These are phyloP conservation scores for Epithele typhae DNA, from an alignment of 768 basidiomycete genomes.

Conservation along the genomic window DNA sequence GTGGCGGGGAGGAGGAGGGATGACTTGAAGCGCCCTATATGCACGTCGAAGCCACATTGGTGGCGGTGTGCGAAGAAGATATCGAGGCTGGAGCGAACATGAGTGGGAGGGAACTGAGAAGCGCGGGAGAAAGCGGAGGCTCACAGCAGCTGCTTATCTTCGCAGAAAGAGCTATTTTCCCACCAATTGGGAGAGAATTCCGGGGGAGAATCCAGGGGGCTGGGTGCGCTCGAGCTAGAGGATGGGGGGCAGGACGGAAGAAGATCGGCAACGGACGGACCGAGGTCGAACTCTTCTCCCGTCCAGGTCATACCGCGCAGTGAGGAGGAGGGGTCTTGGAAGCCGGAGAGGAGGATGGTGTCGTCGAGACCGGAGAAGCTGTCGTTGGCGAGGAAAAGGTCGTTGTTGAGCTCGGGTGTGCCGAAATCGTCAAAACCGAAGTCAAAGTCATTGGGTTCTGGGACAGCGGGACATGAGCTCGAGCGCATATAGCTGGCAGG, in stretches of 20 bases:
- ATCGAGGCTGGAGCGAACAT: slow-evolving; percentile 41
- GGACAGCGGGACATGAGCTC: too few relatives aligned
- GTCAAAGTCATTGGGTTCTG: background rate
- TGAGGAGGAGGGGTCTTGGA: background rate
- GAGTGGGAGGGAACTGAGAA: background rate
- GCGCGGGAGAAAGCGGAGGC: slow-evolving; percentile 16
- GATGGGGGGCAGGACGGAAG: slow-evolving; percentile 6
- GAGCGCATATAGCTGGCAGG: too few relatives aligned
- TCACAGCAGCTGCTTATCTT: slow-evolving; percentile 37
- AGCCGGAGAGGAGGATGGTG: background rate
- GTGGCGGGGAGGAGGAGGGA: slow-evolving; percentile 24
- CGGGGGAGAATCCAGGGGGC: slow-evolving; percentile 5
- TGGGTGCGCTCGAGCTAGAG: slow-evolving; percentile 8
- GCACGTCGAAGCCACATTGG: slow-evolving; percentile 55
- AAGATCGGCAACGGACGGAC: slow-evolving; percentile 9
- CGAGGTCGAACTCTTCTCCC: slow-evolving; percentile 3
- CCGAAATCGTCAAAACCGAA: slow-evolving; percentile 7
- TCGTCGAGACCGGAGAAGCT: background rate
- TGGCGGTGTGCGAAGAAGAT: slow-evolving; percentile 53
- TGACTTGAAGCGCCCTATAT: slow-evolving; percentile 41
- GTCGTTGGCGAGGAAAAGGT: slow-evolving; percentile 1
- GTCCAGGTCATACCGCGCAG: slow-evolving; percentile 2
- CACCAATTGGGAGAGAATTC: slow-evolving; percentile 16
- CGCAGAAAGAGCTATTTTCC: slow-evolving; percentile 26
- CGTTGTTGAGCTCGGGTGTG: slow-evolving; percentile 6